Evolutionary conservation across 371 early-diverging fungal species (phyloP).

Genomic region (Circinella umbellata): DNA sequence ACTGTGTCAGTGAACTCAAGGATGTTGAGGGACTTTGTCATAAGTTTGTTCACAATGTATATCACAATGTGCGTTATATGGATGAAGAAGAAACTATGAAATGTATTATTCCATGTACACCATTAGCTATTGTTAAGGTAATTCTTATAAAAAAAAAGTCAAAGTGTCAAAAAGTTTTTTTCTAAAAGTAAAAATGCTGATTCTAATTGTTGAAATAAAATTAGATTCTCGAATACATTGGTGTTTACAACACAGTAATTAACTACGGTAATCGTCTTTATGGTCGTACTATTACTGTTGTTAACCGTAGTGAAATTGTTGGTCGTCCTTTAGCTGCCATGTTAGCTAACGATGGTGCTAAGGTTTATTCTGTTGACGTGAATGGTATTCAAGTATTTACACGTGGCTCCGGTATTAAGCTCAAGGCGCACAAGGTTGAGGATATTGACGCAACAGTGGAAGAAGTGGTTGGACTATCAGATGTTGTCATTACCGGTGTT

Average conservation of each 20-base stretch:
- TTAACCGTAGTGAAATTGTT: conserved; percentile 96
- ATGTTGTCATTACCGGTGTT: conserved; percentile 97
- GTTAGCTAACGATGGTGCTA: conserved; percentile 97
- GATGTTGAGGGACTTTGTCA: conserved; percentile 97
- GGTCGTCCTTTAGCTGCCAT: conserved; percentile 98
- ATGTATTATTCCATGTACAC: conserved; percentile 96
- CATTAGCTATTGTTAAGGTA: conserved; percentile 93
- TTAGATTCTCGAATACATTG: conserved; percentile 88
- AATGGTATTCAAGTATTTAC: conserved; percentile 88
- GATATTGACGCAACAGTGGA: conserved; percentile 75
- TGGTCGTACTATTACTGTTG: conserved; percentile 89
- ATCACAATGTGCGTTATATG: conserved; percentile 93
- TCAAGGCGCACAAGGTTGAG: conserved; percentile 80
- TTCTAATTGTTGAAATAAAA: neutral
- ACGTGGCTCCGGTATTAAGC: conserved; percentile 80
- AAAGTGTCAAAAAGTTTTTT: neutral
- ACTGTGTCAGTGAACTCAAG: conserved; percentile 84
- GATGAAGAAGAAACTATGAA: conserved; percentile 83
- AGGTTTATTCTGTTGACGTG: conserved; percentile 93
- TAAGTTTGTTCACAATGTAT: conserved; percentile 92
- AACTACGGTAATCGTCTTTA: conserved; percentile 94
- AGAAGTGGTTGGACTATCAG: conserved; percentile 82
- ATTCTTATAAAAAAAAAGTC: neutral
- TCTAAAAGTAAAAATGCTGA: neutral
- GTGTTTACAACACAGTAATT: conserved; percentile 90